Percentiles rank a stretch among this genome's conserved stretches.
These are phyloP conservation scores for Podospora comata DNA, from an alignment of 495 filamentous ascomycete species.

Conservation along the genomic window DNA sequence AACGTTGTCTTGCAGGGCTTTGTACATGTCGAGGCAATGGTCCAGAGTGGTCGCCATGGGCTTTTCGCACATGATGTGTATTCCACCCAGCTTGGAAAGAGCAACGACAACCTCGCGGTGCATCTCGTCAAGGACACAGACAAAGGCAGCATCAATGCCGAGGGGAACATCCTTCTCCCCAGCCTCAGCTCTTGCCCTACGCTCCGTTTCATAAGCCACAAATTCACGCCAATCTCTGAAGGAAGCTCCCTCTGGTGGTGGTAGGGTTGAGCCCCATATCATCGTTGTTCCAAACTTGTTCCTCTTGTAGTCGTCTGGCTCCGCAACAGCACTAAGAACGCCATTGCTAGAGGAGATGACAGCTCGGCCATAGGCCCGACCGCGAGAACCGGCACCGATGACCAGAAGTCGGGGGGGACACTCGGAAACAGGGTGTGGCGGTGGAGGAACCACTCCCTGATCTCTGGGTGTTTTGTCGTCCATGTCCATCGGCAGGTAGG, in stretches of 20 bases:
- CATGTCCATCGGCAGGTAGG: background rate
- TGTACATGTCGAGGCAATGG: conserved; percentile 73
- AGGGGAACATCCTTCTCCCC: conserved; percentile 43
- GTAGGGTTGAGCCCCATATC: conserved; percentile 56
- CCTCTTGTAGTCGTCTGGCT: conserved; percentile 77
- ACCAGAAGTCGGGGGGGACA: conserved; percentile 64
- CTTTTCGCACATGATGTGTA: conserved; percentile 95
- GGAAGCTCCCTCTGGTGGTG: conserved; percentile 49
- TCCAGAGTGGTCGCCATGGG: conserved; percentile 74
- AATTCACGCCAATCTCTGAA: conserved; percentile 77
- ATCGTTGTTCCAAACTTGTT: conserved; percentile 60
- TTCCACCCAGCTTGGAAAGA: conserved; percentile 57
- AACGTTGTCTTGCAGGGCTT: conserved; percentile 39
- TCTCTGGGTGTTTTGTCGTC: background rate
- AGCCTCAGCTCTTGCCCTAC: conserved; percentile 44
- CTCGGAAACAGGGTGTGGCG: conserved; percentile 30
- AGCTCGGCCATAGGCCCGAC: conserved; percentile 69
- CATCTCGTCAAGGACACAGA: conserved; percentile 85
- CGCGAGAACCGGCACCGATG: conserved; percentile 84
- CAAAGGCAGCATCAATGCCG: conserved; percentile 75
- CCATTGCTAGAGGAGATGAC: conserved; percentile 59
- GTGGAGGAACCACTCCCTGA: conserved; percentile 9
- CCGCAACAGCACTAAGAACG: conserved; percentile 70
- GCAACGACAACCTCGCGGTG: conserved; percentile 75
- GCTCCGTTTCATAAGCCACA: conserved; percentile 57